Conservation (phyloP, 805 yeast species). For the Candida easanensis region DNA sequence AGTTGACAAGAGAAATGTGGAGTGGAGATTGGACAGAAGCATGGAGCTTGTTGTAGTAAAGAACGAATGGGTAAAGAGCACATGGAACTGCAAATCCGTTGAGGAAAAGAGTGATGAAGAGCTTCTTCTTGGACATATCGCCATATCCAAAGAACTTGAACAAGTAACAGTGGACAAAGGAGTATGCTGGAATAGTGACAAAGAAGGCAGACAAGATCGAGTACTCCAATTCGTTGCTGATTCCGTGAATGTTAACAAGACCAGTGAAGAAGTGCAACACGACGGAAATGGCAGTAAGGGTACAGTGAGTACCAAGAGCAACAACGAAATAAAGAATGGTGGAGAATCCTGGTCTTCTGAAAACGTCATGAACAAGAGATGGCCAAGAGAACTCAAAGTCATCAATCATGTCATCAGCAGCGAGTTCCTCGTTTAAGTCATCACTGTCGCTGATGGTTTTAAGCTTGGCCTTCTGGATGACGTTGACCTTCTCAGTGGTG, state of each 20-base stretch:
- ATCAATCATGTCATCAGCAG: conserved; percentile 16
- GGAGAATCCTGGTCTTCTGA: conserved; percentile 19
- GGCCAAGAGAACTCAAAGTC: conserved; percentile 29
- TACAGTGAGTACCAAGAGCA: conserved; percentile 22
- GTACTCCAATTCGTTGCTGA: conserved; percentile 10
- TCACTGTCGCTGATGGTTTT: conserved; percentile 4
- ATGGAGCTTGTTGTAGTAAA: conserved; percentile 19
- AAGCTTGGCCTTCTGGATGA: conserved; percentile 11
- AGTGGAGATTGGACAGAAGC: conserved; percentile 26
- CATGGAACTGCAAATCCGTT: conserved; percentile 25
- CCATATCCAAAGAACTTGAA: conserved; percentile 19
- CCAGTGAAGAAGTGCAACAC: conserved; percentile 9
- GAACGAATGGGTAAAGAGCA: conserved; percentile 8
- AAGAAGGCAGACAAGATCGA: conserved; percentile 9
- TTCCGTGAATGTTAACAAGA: conserved; percentile 15
- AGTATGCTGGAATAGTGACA: conserved; percentile 18
- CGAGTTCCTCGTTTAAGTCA: conserved; percentile 7
- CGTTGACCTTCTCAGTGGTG: conserved; percentile 16
- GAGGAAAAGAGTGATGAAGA: conserved; percentile 2
- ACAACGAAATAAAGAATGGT: conserved; percentile 16
- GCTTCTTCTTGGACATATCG: conserved; percentile 6
- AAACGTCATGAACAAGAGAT: conserved; percentile 23
- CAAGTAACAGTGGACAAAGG: conserved; percentile 19
- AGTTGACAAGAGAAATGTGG: conserved; percentile 9
- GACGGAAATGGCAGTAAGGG: conserved; percentile 10